Evolutionary conservation across 805 yeast species (phyloP), one percentile per base, ranked within the genome.

Genomic region (Spathaspora arborariae): DNA sequence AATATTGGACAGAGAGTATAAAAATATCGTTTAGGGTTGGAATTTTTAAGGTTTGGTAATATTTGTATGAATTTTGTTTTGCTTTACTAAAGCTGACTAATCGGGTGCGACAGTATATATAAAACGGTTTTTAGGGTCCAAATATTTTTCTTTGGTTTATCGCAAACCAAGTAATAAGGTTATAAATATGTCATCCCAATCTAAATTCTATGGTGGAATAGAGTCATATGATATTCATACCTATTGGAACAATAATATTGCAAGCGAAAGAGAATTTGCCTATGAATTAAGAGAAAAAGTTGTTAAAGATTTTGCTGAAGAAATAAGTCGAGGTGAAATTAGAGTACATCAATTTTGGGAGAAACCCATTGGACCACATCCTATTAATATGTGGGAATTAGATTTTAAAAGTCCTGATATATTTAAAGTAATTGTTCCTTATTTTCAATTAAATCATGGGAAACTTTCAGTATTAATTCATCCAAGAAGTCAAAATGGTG

Each of bases 331-430:
- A 1, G 79, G 78, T 1, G 58, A 62, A 19, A 62, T 76, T 9
- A 54, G 79, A 45, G 67, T 78, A 3, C 67, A 70, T 59, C 69
- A 69, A 47, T 62, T 75, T 24, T 75, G 76, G 70, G 74, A 73
- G 34, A 59, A 61, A 38, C 75, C 80, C 20, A 56, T 80, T 22
- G 85, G 85, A 0, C 85, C 85, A 1, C 84, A 80, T 51, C 81
- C 84, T 0, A 62, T 74, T 24, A 73, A 68, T 34, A 80, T 80
- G 84, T 80, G 79, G 68, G 84, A 80, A 54, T 53, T 74, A 21
- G 85, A 80, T 58, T 75, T 78, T 47, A 62, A 67, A 26, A 71
- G 63, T 7, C 76, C 81, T 0, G 76, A 66, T 24, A 53, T 73
- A 6, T 78, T 78, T 51, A 59, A 67, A 2, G 65, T 64, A 27